Evolutionary conservation across 495 filamentous ascomycete genomes (phyloP).

Genomic region (Staphylotrichum longicolle): DNA sequence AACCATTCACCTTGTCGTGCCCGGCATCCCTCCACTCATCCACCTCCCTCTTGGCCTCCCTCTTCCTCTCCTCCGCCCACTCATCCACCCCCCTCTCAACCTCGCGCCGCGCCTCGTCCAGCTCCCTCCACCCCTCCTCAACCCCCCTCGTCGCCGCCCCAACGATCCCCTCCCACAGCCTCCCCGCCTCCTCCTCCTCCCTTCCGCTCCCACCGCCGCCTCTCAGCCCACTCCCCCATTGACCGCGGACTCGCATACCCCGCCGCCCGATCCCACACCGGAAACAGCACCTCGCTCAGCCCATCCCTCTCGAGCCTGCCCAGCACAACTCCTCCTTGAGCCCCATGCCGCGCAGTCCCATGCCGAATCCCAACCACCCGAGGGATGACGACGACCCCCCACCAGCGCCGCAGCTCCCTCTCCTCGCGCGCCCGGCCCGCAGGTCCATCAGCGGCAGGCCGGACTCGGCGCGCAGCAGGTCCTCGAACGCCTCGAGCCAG

Average conservation of each 20-base stretch:
- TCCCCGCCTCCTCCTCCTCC: neutral
- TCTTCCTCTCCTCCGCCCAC: constrained; percentile 1
- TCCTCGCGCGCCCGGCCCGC: neutral
- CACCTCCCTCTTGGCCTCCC: neutral
- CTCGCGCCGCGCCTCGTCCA: neutral
- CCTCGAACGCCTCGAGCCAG: constrained; percentile 45
- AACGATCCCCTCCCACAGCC: no score
- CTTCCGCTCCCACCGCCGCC: neutral
- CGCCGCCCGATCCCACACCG: constrained; percentile 7
- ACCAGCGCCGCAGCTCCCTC: neutral
- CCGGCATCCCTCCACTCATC: neutral
- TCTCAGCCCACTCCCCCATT: constrained; percentile 26
- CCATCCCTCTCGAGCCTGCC: constrained; percentile 11
- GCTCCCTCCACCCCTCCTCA: neutral
- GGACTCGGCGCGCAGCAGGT: constrained; percentile 36
- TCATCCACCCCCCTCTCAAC: constrained; percentile 5
- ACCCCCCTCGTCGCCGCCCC: neutral
- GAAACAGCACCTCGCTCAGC: constrained; percentile 23
- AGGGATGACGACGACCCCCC: neutral
- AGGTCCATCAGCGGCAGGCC: constrained; percentile 25
- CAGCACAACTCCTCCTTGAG: constrained; percentile 11
- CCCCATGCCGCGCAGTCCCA: neutral
- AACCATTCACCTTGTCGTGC: neutral
- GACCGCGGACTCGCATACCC: constrained; percentile 22
- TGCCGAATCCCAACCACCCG: neutral